Percentiles rank a stretch among this genome's conserved stretches.
phyloP scores from a whole-genome alignment of 148 eudicot genomes.

The Beta vulgaris region DNA sequence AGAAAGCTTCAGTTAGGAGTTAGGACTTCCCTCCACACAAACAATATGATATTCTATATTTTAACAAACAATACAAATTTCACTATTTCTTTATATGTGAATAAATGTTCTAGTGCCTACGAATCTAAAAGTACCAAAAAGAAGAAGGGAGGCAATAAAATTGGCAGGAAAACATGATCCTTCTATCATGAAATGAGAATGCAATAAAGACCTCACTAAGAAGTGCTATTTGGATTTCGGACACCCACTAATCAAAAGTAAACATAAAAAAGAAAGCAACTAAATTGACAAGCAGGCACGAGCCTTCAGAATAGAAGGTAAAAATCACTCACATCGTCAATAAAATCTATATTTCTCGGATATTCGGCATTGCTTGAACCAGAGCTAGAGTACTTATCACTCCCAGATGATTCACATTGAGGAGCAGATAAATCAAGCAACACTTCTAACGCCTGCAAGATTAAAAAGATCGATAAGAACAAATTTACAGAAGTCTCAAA shows the following conservation, averaged over 20 bases:
- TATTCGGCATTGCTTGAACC: conserved; percentile 41
- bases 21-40: conserved; percentile 3
- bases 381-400: conserved; percentile 33
- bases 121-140: background rate
- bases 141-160: background rate
- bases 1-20: no score
- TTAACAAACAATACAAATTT: no score
- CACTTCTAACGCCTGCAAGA: conserved; percentile 62
- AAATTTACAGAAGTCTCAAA: background rate
- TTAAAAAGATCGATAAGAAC: conserved; percentile 1
- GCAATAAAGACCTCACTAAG: no score
- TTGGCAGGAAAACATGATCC: background rate
- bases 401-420: conserved; percentile 36
- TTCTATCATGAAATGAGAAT: conserved; percentile 1
- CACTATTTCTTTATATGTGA: background rate
- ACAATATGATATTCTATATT: no score
- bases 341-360: conserved; percentile 35
- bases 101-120: background rate
- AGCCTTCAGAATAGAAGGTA: background rate
- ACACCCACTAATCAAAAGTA: no score
- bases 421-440: conserved; percentile 77
- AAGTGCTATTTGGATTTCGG: no score
- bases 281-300: background rate
- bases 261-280: background rate
- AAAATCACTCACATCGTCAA: conserved; percentile 52